Conservation (phyloP, 2,329 filamentous ascomycete species). For the Claviceps cyperi region DNA sequence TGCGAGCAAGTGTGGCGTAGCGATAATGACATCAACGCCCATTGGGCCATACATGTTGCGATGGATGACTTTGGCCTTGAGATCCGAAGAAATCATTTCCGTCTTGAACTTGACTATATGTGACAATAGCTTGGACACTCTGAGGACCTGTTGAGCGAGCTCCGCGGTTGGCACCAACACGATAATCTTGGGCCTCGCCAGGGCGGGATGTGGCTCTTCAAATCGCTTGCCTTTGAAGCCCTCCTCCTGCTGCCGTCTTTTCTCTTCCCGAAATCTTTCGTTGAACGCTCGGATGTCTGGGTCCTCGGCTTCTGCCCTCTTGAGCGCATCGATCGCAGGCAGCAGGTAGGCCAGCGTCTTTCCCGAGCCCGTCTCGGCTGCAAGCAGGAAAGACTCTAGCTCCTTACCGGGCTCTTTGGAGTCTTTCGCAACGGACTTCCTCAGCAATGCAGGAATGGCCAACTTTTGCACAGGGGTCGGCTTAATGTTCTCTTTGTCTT, state of each 20-base stretch:
- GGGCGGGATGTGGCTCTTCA: constrained; percentile 56
- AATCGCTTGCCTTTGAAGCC: constrained; percentile 47
- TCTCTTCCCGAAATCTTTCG: constrained; percentile 38
- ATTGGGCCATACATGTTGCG: constrained; percentile 65
- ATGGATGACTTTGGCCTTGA: constrained; percentile 66
- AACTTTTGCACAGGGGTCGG: constrained; percentile 85
- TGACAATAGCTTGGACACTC: constrained; percentile 65
- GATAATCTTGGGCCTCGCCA: constrained; percentile 66
- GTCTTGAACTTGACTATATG: constrained; percentile 81
- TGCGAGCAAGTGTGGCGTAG: constrained; percentile 78
- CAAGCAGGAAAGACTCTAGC: constrained; percentile 52
- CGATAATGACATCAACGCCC: constrained; percentile 74
- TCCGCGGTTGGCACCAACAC: constrained; percentile 88
- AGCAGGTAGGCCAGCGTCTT: constrained; percentile 91
- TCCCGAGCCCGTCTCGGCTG: constrained; percentile 91
- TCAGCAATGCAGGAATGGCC: constrained; percentile 69
- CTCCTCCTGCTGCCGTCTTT: constrained; percentile 37
- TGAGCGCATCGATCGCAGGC: constrained; percentile 73
- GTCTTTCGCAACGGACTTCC: constrained; percentile 26
- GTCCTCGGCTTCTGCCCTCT: constrained; percentile 54
- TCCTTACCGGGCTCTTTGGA: constrained; percentile 25
- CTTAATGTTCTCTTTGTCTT: constrained; percentile 56
- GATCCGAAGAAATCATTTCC: constrained; percentile 64
- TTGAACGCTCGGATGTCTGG: constrained; percentile 42
- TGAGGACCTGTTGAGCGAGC: constrained; percentile 75